Percentiles rank a stretch among this genome's conserved stretches.
Evolutionary conservation across 345 rosid genomes (phyloP).

Genomic region (Bruguiera gymnorhiza): DNA sequence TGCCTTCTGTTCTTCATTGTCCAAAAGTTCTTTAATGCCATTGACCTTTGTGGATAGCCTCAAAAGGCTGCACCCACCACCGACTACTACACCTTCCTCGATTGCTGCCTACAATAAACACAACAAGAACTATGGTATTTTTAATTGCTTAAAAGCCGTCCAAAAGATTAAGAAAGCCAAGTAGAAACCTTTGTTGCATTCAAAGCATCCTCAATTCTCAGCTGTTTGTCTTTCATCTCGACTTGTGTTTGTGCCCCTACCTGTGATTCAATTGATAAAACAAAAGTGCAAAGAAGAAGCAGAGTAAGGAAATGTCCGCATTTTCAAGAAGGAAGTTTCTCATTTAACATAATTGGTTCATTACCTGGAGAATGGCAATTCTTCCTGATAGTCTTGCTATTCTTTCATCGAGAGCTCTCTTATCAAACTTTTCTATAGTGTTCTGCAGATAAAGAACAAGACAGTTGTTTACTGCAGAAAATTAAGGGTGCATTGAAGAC

Average conservation of each 20-base stretch:
- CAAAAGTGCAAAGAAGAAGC: slow-evolving; percentile 5
- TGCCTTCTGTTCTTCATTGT: slow-evolving; percentile 84
- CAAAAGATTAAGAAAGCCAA: slow-evolving; percentile 11
- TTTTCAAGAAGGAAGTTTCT: not conserved
- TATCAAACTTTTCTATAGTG: slow-evolving; percentile 60
- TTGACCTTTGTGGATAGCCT: slow-evolving; percentile 72
- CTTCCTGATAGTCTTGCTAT: slow-evolving; percentile 82
- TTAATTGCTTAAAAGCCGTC: not conserved
- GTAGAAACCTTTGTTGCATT: slow-evolving; percentile 82
- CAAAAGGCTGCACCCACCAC: slow-evolving; percentile 86
- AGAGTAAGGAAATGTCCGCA: slow-evolving; percentile 1
- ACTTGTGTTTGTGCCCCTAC: slow-evolving; percentile 92
- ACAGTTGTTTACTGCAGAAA: not conserved
- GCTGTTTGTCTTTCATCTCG: slow-evolving; percentile 88
- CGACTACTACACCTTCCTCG: slow-evolving; percentile 93
- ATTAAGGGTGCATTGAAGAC: not conserved
- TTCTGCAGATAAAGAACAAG: slow-evolving; percentile 44
- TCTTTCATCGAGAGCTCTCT: slow-evolving; percentile 82
- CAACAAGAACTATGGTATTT: slow-evolving; percentile 18
- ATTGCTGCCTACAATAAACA: slow-evolving; percentile 65
- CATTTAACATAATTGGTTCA: not conserved
- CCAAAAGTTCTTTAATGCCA: slow-evolving; percentile 54
- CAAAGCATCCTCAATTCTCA: slow-evolving; percentile 82
- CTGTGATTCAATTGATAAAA: slow-evolving; percentile 34
- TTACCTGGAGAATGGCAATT: slow-evolving; percentile 82